phyloP scores from a whole-genome alignment of 805 yeast species.

The Ogataea naganishii region DNA sequence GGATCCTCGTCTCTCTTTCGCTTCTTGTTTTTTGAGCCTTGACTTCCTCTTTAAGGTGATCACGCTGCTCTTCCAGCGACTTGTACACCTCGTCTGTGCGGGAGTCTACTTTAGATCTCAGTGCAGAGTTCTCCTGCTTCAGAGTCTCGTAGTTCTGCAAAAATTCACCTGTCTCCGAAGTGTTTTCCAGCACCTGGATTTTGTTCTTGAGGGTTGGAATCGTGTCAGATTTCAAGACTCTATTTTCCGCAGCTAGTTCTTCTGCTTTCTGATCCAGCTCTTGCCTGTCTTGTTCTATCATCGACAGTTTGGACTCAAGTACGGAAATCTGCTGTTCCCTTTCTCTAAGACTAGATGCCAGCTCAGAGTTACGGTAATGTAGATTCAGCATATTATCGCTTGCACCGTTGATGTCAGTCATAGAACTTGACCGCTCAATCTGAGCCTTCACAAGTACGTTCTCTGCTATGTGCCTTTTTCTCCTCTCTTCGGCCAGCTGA shows the following conservation, averaged over 20 bases:
- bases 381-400: conserved; percentile 47
- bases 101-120: conserved; percentile 5
- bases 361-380: conserved; percentile 45
- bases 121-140: conserved; percentile 6
- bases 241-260: conserved; percentile 30
- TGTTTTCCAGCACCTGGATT: conserved; percentile 23
- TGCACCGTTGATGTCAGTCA: conserved; percentile 29
- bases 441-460: conserved; percentile 55
- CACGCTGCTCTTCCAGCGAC: conserved; percentile 20
- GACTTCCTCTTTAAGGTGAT: conserved; percentile 21
- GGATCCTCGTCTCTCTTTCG: conserved; percentile 16
- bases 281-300: conserved; percentile 26
- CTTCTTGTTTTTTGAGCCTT: conserved; percentile 18
- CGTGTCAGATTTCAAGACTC: conserved; percentile 30
- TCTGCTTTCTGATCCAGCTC: conserved; percentile 30
- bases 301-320: conserved; percentile 36
- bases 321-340: conserved; percentile 41
- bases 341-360: conserved; percentile 36
- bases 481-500: conserved; percentile 54
- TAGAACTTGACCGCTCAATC: not conserved
- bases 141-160: conserved; percentile 5
- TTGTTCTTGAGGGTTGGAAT: conserved; percentile 40
- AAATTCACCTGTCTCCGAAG: conserved; percentile 7
- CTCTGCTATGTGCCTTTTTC: conserved; percentile 60
- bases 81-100: conserved; percentile 8